phyloP scores from a whole-genome alignment of 306 rosid genomes.

The Casuarina glauca region DNA sequence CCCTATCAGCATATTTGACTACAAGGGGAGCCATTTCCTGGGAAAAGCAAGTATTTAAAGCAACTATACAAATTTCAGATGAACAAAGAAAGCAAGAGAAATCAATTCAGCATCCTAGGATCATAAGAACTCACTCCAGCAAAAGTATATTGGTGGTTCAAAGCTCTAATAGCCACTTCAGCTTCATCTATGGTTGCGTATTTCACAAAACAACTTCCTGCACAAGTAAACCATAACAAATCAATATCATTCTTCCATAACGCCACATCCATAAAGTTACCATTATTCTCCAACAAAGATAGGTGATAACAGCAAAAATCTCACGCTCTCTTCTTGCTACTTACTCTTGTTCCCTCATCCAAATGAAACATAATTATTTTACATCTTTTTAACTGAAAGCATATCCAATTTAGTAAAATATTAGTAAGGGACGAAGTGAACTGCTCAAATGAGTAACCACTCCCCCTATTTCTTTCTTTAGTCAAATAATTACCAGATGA shows the following conservation, averaged over 20 bases:
- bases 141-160: constrained; percentile 68
- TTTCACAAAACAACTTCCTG: constrained; percentile 92
- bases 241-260: constrained; percentile 9
- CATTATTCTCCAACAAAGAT: not conserved
- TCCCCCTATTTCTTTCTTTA: too few relatives aligned
- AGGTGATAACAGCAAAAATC: not conserved
- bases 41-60: constrained; percentile 23
- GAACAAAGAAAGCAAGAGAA: constrained; percentile 23
- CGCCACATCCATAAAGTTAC: not conserved
- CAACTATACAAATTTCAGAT: constrained; percentile 19
- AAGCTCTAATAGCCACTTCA: constrained; percentile 70
- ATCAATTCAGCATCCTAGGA: constrained; percentile 12
- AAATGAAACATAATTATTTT: not conserved
- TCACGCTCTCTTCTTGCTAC: not conserved
- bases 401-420: not conserved
- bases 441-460: not conserved
- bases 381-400: not conserved
- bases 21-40: constrained; percentile 63
- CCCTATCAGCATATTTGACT: constrained; percentile 77
- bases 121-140: constrained; percentile 61
- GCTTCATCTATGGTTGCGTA: constrained; percentile 69
- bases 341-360: not conserved
- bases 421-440: not conserved
- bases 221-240: constrained; percentile 30
- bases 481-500: not conserved